These are phyloP conservation scores for Vaccinium myrtillus DNA, from an alignment of 148 eudicot genomes.

Conservation along the genomic window DNA sequence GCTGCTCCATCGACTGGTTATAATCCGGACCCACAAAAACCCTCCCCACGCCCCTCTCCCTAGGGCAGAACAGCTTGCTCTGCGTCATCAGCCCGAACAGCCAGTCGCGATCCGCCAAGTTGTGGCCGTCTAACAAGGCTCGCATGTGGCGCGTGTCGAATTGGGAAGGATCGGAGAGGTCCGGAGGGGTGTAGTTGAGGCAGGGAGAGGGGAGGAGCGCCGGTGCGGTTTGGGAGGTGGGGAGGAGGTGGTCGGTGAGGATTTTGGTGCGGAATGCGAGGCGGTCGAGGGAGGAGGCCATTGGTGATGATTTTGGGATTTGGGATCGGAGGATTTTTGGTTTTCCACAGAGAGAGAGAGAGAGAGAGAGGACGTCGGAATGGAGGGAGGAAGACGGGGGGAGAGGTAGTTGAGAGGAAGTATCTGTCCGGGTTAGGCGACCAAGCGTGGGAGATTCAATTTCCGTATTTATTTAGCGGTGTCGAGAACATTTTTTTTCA, in stretches of 20 bases:
- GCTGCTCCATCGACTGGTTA: constrained; percentile 77
- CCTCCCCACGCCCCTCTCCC: constrained; percentile 40
- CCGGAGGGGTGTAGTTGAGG: constrained; percentile 57
- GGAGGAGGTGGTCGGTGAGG: constrained; percentile 57
- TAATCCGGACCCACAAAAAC: constrained; percentile 59
- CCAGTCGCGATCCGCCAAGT: constrained; percentile 68
- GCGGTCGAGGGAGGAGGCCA: constrained; percentile 31
- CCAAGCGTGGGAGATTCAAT: too few relatives aligned
- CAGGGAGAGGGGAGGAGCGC: constrained; percentile 35
- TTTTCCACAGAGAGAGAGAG: background rate
- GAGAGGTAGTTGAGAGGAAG: too few relatives aligned
- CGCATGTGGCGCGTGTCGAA: constrained; percentile 56
- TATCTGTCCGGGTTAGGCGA: too few relatives aligned
- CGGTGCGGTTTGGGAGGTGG: background rate
- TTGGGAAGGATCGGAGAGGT: constrained; percentile 29
- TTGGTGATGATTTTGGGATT: background rate
- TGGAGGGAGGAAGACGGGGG: background rate
- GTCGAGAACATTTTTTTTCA: too few relatives aligned
- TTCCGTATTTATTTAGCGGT: too few relatives aligned
- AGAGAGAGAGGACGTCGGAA: background rate
- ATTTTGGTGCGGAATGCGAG: constrained; percentile 48
- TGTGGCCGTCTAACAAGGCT: constrained; percentile 59
- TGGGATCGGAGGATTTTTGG: background rate
- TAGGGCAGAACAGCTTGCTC: constrained; percentile 55
- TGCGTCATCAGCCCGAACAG: constrained; percentile 52